Percentiles rank a stretch among this genome's conserved stretches.
Evolutionary conservation across 2,329 filamentous ascomycete species (phyloP).

Genomic region (Tricladium varicosporioides): DNA sequence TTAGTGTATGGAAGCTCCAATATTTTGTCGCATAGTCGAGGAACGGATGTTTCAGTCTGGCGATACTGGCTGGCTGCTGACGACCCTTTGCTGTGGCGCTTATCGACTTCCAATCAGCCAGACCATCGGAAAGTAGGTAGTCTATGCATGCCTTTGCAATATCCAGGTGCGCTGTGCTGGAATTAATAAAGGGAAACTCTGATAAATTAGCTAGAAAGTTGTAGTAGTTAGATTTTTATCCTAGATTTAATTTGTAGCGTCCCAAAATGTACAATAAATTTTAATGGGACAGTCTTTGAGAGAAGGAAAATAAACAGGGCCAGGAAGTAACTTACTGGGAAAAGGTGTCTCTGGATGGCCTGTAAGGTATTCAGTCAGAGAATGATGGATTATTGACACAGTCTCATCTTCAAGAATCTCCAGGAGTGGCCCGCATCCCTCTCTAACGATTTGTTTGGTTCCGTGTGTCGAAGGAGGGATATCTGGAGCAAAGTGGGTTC

Average conservation of each 20-base stretch:
- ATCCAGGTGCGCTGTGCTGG: neutral
- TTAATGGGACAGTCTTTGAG: neutral
- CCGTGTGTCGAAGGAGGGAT: neutral
- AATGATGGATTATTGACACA: slow-evolving; percentile 44
- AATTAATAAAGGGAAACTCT: slow-evolving; percentile 1
- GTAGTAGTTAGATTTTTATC: neutral
- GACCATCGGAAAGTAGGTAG: slow-evolving; percentile 2
- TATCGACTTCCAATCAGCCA: neutral
- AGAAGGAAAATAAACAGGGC: no score
- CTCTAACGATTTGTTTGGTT: slow-evolving; percentile 24
- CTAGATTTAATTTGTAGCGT: neutral
- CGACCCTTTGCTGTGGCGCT: neutral
- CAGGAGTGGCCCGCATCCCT: slow-evolving; percentile 39
- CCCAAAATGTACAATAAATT: neutral
- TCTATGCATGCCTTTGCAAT: slow-evolving; percentile 2
- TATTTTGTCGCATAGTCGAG: slow-evolving; percentile 20
- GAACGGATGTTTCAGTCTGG: slow-evolving; percentile 20
- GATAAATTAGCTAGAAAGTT: neutral
- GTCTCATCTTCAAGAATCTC: slow-evolving; percentile 44
- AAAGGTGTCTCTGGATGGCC: neutral
- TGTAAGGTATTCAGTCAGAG: slow-evolving; percentile 44
- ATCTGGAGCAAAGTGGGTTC: neutral
- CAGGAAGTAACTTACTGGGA: neutral
- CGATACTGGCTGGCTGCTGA: slow-evolving; percentile 1
- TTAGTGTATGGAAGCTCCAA: slow-evolving; percentile 15